Evolutionary conservation across 306 rosid genomes (phyloP), one percentile per base, ranked within the genome.

Genomic region (Cicer arietinum): DNA sequence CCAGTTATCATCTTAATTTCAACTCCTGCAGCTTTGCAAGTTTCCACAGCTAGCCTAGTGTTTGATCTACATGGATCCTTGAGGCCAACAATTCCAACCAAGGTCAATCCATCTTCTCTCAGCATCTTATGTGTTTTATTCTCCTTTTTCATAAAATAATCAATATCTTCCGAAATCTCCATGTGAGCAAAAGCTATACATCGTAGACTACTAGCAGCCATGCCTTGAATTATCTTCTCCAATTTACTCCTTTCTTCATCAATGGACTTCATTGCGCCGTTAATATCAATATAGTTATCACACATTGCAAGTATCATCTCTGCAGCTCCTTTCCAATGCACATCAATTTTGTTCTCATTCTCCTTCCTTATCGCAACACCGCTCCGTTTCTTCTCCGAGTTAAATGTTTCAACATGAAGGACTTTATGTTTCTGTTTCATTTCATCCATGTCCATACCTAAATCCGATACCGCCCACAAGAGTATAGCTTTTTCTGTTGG

Each of bases 271-370:
- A 6, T 44, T 37, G 9, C 67, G 42, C 96, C 93, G 7, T 77
- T 73, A 67, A 71, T 77, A 61, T 84, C 93, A 53, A 75, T 74
- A 52, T 89, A 93, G 22, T 77, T 80, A 12, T 86, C 82, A 79
- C 98, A 93, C 90, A 83, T 88, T 59, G 92, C 90, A 51, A 93
- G 86, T 41, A 90, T 77, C 81, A 90, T 85, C 95, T 90, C 96
- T 3, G 96, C 93, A 68, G 97, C 98, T 42, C 96, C 96, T 88
- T 93, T 93, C 95, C 97, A 93, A 66, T 90, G 98, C 76, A 89
- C 86, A 39, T 83, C 89, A 65, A 90, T 77, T 47, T 74, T 77
- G 84, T 69, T 71, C 59, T 90, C 82, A 18, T 7, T 56, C 43
- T 71, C 73, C 61, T 84, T 86, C 84, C 64, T 90, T 62, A 89